Evolutionary conservation across 768 basidiomycete species (phyloP), one percentile per base, ranked within the genome.

Genomic region (Lentinula boryana): DNA sequence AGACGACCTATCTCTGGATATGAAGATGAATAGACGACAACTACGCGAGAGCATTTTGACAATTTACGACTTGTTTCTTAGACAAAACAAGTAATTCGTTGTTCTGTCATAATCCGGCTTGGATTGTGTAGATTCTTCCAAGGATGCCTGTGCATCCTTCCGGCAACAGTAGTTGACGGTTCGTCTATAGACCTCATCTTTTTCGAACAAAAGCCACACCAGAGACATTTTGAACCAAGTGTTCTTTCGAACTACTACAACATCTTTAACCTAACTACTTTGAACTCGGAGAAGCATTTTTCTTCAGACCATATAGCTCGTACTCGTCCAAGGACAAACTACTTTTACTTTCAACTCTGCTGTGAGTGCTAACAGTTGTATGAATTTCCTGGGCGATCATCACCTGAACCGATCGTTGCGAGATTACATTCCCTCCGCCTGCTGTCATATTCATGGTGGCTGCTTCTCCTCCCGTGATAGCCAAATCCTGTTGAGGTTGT

Each of bases 1-100:
- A 80, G 92, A 68, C 78, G 82, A 72, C 75, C 82, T 64, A 82
- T 91, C 46, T 75, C 81, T 41, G 91, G 91, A 33, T 93, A 91
- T 67, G 91, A 91, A 33, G 92, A 91, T 68, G 58, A 60, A 33
- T 60, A 60, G 50, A 40, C 13, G 58, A 58, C 15, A 15, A 8
- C 21, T 43, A 56, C 7, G 40, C 18, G 18, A 53, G 32, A 53
- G 18, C 12, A 23, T 23, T 2, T 23, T 23, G 2, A 23, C 38
- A 27, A 35, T 40, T 5, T 40, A 43, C 23, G 21, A 12, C 15
- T 38, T 13, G 9, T 13, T 13, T 38, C 36, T 38, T 27, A 43
- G 1, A 3, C 46, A 18, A n/a, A 23, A 48, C 18, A 8, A 48
- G 16, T 7, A 21, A 8, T 9, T 23, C 21, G 0, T 7, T 21